A percentile compares a stretch with the other conserved stretches of the same genome.
Evolutionary conservation across 1,284 basidiomycete genomes (phyloP).

Genomic region (Irpex sp.): DNA sequence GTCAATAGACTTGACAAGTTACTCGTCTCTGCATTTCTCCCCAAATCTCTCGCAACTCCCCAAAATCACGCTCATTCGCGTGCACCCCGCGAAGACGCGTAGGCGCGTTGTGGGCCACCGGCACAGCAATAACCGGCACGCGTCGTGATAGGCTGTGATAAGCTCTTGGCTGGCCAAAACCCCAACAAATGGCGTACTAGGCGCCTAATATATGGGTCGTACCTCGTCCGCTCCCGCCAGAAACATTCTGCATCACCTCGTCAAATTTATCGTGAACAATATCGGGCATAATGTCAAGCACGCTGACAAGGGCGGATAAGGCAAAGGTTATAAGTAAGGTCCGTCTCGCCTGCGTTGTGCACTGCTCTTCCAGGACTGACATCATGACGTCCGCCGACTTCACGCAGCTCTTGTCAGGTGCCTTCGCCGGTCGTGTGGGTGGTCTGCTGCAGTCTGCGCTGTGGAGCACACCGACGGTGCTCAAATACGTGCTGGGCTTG

Average conservation of each 20-base stretch:
- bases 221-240: background rate
- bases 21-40: no score
- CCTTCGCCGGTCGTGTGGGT: background rate
- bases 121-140: background rate
- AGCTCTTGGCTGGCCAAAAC: background rate
- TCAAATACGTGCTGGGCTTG: conserved; percentile 26
- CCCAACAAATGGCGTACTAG: background rate
- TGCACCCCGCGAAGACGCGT: no score
- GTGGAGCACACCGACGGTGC: conserved; percentile 6
- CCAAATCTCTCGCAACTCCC: background rate
- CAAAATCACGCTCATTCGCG: background rate
- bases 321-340: background rate
- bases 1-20: no score
- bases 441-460: conserved; percentile 1
- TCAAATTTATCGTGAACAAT: background rate
- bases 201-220: background rate
- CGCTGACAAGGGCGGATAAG: background rate
- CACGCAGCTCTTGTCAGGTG: background rate
- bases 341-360: background rate
- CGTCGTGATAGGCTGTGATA: background rate
- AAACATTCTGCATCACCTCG: background rate
- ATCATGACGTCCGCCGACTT: background rate
- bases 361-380: background rate
- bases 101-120: background rate
- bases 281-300: background rate